Evolutionary conservation across 2,329 filamentous ascomycete species (phyloP), one percentile per base, ranked within the genome.

Genomic region (Neopestalotiopsis sp.): DNA sequence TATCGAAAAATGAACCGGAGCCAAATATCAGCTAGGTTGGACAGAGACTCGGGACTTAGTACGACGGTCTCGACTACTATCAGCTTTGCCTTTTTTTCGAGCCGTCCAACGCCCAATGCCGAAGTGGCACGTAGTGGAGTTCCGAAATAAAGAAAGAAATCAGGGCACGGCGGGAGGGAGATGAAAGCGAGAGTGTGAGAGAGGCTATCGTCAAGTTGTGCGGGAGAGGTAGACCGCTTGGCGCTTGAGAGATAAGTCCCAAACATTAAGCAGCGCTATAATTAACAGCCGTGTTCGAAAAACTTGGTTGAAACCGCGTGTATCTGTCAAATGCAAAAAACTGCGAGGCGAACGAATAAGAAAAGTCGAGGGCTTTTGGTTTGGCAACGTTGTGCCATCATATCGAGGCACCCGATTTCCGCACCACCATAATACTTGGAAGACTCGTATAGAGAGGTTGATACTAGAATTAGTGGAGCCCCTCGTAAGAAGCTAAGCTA

Each of bases 1-100:
- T 53, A 53, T 53, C 45, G 45, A 53, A 53, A 53, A 20, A 17
- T 53, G 45, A 53, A 53, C 45, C 34, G 45, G 45, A 53, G 45
- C 45, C 45, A 53, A 53, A 53, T 24, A n/a, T 53, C 45, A 53
- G 45, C 45, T 53, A 53, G 45, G 45, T 53, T 53, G 45, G 45
- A 38, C 45, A 53, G 17, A 53, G 17, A 17, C 45, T 53, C 45
- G 45, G 45, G n/a, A 53, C 45, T 53, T 53, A 53, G 45, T 20
- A 53, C 45, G 45, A 53, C n/a, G 45, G 45, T 53, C 45, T 53
- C 45, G 45, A 53, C 45, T 53, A 20, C n/a, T 53, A 20, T n/a
- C 17, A 53, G 45, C 45, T 20, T 53, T 53, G 45, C 45, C 45
- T 53, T 17, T n/a, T n/a, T 28, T 53, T 53, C 14, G 45, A 24